phyloP scores from a whole-genome alignment of 345 rosid species.

The Balakata baccata region DNA sequence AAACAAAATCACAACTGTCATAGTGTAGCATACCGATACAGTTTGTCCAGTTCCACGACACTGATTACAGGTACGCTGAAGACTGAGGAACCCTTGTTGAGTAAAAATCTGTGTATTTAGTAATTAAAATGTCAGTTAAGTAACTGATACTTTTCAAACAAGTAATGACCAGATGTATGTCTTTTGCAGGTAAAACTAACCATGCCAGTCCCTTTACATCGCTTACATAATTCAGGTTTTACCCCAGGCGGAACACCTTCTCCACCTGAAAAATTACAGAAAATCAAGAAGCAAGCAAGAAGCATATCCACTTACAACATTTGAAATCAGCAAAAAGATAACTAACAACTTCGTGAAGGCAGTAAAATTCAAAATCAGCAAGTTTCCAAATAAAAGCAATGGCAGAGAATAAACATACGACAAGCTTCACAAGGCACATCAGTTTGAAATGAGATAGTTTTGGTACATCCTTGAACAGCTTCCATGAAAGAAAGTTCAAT shows the following conservation, averaged over 20 bases:
- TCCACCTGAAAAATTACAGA: slow-evolving; percentile 56
- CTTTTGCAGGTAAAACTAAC: slow-evolving; percentile 40
- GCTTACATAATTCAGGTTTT: slow-evolving; percentile 77
- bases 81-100: slow-evolving; percentile 62
- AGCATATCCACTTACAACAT: not conserved
- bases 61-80: slow-evolving; percentile 64
- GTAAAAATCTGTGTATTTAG: slow-evolving; percentile 43
- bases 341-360: not conserved
- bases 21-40: slow-evolving; percentile 52
- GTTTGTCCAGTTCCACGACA: slow-evolving; percentile 84
- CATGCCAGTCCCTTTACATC: slow-evolving; percentile 88
- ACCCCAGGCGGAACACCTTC: slow-evolving; percentile 98
- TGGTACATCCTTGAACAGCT: slow-evolving; percentile 96
- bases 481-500: slow-evolving; percentile 97
- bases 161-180: not conserved
- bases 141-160: not conserved
- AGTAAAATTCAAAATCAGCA: not conserved
- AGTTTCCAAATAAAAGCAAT: not conserved
- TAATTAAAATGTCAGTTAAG: not conserved
- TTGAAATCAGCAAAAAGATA: not conserved
- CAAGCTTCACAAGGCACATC: slow-evolving; percentile 82
- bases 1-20: not conserved
- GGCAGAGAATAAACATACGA: slow-evolving; percentile 45
- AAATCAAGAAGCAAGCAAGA: not conserved
- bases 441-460: slow-evolving; percentile 78